Evolutionary conservation across 208 protist genomes (phyloP).

Genomic region (Trypanosoma caninum): DNA sequence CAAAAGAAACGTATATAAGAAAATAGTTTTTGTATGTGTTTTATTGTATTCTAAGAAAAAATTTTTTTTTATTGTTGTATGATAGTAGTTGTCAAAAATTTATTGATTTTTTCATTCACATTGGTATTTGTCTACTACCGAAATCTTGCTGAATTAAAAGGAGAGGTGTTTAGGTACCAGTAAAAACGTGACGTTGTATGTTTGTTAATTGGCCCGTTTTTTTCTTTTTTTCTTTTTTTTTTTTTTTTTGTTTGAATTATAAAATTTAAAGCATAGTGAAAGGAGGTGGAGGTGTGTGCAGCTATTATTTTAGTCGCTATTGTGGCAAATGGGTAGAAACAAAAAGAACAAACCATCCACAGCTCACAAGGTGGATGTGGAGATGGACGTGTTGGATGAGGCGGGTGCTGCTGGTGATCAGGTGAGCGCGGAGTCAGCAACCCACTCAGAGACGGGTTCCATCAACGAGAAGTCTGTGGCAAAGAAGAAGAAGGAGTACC

Average conservation of each 20-base stretch:
- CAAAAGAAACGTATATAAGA: conserved; percentile 24
- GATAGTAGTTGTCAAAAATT: too few relatives aligned
- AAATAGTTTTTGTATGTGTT: conserved; percentile 1
- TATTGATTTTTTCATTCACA: too few relatives aligned
- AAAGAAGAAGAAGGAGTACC: conserved; percentile 77
- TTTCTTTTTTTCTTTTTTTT: conserved; percentile 13
- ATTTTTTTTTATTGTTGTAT: too few relatives aligned
- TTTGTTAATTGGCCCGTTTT: background rate
- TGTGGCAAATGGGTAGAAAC: conserved; percentile 43
- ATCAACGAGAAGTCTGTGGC: conserved; percentile 6
- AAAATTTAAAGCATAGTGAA: background rate
- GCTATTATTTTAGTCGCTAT: too few relatives aligned
- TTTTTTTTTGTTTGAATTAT: background rate
- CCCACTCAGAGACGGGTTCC: conserved; percentile 1
- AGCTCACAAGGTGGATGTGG: background rate
- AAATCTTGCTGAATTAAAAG: too few relatives aligned
- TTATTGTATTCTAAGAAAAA: too few relatives aligned
- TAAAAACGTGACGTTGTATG: too few relatives aligned
- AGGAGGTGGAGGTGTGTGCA: too few relatives aligned
- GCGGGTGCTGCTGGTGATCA: background rate
- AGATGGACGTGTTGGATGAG: background rate
- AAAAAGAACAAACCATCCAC: conserved; percentile 38
- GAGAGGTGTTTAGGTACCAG: too few relatives aligned
- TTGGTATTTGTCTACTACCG: too few relatives aligned
- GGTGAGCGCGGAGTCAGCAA: background rate